phyloP scores from a whole-genome alignment of 805 yeast species.

The Wickerhamomyces bovis region DNA sequence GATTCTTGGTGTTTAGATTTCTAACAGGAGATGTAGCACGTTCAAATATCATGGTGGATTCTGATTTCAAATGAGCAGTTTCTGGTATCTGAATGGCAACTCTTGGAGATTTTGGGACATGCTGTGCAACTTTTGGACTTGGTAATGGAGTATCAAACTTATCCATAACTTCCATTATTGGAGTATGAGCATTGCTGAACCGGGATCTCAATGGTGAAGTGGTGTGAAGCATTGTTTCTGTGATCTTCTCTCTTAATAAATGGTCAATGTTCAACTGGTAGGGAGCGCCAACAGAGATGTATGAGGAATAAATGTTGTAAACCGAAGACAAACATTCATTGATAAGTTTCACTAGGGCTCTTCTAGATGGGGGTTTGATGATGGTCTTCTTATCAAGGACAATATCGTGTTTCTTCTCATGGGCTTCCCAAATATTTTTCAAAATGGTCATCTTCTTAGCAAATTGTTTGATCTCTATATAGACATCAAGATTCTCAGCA shows the following conservation, averaged over 20 bases:
- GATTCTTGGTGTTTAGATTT: conserved; percentile 13
- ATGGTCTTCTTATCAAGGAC: conserved; percentile 6
- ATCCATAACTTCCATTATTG: not conserved
- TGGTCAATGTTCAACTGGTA: conserved; percentile 66
- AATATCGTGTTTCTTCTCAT: conserved; percentile 11
- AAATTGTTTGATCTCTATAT: conserved; percentile 50
- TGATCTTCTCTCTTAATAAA: conserved; percentile 37
- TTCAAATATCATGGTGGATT: not conserved
- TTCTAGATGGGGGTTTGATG: conserved; percentile 10
- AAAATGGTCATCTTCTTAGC: conserved; percentile 39
- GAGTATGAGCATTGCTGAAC: conserved; percentile 2
- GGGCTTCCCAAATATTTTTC: conserved; percentile 32
- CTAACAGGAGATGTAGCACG: not conserved
- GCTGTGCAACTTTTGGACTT: not conserved
- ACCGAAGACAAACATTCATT: conserved; percentile 55
- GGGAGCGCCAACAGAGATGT: conserved; percentile 60
- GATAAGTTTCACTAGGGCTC: conserved; percentile 35
- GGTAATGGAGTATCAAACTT: not conserved
- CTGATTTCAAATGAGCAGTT: not conserved
- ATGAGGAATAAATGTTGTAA: conserved; percentile 60
- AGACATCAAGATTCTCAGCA: conserved; percentile 72
- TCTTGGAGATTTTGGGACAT: not conserved
- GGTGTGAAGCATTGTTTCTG: conserved; percentile 33
- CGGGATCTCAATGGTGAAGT: conserved; percentile 26
- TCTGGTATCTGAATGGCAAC: not conserved